phyloP scores from a whole-genome alignment of 129 eudicot species.

The Pulicaria dysenterica region DNA sequence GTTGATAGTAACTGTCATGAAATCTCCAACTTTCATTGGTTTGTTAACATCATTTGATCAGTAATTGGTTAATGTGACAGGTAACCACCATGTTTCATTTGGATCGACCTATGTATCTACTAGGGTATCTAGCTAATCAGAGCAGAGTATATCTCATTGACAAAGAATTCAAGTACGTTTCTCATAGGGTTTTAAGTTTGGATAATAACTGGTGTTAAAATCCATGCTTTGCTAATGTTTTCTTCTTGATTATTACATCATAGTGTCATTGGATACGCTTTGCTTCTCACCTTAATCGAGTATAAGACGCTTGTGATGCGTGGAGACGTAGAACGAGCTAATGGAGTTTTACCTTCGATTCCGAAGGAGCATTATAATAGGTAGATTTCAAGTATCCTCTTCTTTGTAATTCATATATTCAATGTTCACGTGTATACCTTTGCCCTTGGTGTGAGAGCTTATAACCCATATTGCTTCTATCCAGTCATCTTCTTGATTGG shows the following conservation, averaged over 20 bases:
- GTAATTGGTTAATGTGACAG: slow-evolving; percentile 30
- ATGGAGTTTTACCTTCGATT: slow-evolving; percentile 71
- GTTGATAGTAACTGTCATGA: slow-evolving; percentile 1
- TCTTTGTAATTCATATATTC: slow-evolving; percentile 4
- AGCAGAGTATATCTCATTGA: slow-evolving; percentile 94
- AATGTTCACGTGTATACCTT: neutral
- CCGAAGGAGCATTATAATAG: slow-evolving; percentile 93
- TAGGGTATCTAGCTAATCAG: slow-evolving; percentile 94
- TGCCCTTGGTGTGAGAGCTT: slow-evolving; percentile 5
- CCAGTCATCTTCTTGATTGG: neutral
- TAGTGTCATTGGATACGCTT: slow-evolving; percentile 92
- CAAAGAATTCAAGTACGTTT: slow-evolving; percentile 94
- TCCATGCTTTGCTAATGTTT: neutral
- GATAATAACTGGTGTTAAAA: slow-evolving; percentile 7
- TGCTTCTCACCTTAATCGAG: slow-evolving; percentile 94
- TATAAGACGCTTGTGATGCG: slow-evolving; percentile 99
- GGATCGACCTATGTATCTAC: slow-evolving; percentile 97
- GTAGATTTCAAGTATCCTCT: slow-evolving; percentile 33
- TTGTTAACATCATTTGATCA: neutral
- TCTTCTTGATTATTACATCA: neutral
- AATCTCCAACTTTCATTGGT: neutral
- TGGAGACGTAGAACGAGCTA: slow-evolving; percentile 94
- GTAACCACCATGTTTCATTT: slow-evolving; percentile 98
- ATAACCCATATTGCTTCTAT: neutral
- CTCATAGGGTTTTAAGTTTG: neutral